Evolutionary conservation across 2,329 filamentous ascomycete genomes (phyloP).

Genomic region (Triangularia setosa): DNA sequence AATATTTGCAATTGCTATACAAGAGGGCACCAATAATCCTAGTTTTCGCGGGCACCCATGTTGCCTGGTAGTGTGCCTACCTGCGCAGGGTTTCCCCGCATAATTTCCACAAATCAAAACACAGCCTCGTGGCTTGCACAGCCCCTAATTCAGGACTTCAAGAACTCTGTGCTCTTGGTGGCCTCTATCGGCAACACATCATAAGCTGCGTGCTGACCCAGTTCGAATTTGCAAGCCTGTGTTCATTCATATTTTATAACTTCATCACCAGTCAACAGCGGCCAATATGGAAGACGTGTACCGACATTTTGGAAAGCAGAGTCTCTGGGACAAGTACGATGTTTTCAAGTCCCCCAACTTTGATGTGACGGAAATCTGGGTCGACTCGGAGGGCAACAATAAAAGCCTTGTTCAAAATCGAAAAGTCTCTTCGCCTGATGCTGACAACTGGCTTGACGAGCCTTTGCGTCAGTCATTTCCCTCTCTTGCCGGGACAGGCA

Average conservation of each 20-base stretch:
- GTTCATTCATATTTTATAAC: neutral
- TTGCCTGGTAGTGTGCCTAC: neutral
- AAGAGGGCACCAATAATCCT: too few relatives aligned
- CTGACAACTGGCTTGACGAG: slow-evolving; percentile 23
- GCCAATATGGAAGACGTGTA: slow-evolving; percentile 20
- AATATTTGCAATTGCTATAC: too few relatives aligned
- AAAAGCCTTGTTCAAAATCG: slow-evolving; percentile 6
- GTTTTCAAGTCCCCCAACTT: slow-evolving; percentile 18
- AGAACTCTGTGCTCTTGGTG: neutral
- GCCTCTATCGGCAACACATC: neutral
- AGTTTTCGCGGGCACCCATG: neutral
- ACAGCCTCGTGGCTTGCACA: slow-evolving; percentile 10
- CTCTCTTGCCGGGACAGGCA: neutral
- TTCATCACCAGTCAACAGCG: neutral
- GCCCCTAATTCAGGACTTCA: slow-evolving; percentile 1
- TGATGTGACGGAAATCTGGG: slow-evolving; percentile 24
- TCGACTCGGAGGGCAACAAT: slow-evolving; percentile 4
- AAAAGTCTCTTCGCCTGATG: slow-evolving; percentile 9
- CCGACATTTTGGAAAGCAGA: slow-evolving; percentile 18
- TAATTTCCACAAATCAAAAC: neutral
- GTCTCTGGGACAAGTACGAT: slow-evolving; percentile 21
- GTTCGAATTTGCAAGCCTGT: neutral
- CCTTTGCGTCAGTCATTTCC: slow-evolving; percentile 9
- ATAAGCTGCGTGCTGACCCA: neutral
- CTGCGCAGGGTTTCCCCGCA: slow-evolving; percentile 8